Conservation (phyloP, 169 alveolate genomes). For the Plasmodium falciparum region DNA sequence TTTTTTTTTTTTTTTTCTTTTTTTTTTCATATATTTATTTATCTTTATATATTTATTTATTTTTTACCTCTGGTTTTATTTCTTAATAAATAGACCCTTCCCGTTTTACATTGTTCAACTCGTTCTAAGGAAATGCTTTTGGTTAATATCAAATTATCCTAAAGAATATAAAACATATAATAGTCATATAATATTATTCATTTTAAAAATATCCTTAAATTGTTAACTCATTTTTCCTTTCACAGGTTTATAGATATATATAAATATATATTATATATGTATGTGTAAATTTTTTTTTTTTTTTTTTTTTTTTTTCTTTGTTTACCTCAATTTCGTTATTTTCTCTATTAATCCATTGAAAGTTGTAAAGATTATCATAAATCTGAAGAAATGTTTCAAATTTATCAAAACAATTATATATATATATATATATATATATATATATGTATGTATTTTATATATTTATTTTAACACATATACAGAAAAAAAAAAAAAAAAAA, state of each 20-base stretch:
- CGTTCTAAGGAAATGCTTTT: slow-evolving; percentile 48
- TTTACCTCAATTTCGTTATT: slow-evolving; percentile 75
- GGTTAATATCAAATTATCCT: slow-evolving; percentile 74
- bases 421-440: too few relatives aligned
- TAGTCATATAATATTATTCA: slow-evolving; percentile 2
- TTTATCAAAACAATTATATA: too few relatives aligned
- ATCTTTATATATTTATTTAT: background rate
- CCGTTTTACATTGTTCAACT: slow-evolving; percentile 70
- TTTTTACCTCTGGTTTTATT: slow-evolving; percentile 54
- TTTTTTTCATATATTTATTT: background rate
- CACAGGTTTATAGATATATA: background rate
- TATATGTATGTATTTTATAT: too few relatives aligned
- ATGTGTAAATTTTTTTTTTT: background rate
- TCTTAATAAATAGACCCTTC: slow-evolving; percentile 70
- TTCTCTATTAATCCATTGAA: slow-evolving; percentile 76
- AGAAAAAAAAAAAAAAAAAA: too few relatives aligned
- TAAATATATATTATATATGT: background rate
- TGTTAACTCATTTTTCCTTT: too few relatives aligned
- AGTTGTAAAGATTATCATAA: slow-evolving; percentile 68
- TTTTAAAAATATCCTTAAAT: background rate
- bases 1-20: background rate
- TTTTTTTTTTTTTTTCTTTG: background rate
- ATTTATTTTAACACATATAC: too few relatives aligned
- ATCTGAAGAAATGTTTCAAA: background rate
- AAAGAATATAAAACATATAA: background rate